Evolutionary conservation across 192 early-diverging fungal genomes (phyloP).

Genomic region (Backusella mclennaniae): DNA sequence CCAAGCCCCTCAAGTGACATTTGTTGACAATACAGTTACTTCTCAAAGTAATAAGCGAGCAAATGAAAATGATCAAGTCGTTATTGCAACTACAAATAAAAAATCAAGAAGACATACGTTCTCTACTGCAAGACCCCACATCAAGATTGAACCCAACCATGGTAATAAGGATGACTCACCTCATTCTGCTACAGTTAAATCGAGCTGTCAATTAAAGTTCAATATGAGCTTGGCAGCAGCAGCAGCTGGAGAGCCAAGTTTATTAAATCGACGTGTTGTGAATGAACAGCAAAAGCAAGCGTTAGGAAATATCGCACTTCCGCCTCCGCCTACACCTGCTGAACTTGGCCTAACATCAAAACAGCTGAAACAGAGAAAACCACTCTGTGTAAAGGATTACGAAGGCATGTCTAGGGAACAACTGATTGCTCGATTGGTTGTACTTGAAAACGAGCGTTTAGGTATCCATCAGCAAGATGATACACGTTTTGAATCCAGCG

Average conservation of each 20-base stretch:
- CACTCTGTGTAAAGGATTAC: constrained; percentile 10
- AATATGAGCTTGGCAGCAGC: not conserved
- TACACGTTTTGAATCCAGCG: not conserved
- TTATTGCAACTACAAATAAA: not conserved
- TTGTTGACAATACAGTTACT: not conserved
- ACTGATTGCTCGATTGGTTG: constrained; percentile 6
- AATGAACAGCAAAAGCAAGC: constrained; percentile 9
- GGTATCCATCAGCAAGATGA: not conserved
- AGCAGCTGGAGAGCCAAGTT: not conserved
- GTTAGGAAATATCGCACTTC: constrained; percentile 9
- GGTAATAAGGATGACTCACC: not conserved
- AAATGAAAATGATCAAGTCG: not conserved
- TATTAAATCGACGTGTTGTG: not conserved
- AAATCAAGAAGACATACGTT: constrained; percentile 27
- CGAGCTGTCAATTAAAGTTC: not conserved
- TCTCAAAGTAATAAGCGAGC: not conserved
- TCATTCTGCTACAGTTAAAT: constrained; percentile 6
- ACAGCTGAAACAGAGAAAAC: not conserved
- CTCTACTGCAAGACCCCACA: constrained; percentile 12
- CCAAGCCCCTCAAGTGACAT: not conserved
- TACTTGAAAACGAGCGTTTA: constrained; percentile 12
- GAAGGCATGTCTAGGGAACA: constrained; percentile 16
- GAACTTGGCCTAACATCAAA: constrained; percentile 16
- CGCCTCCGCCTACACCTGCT: constrained; percentile 19
- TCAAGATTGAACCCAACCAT: not conserved